These are phyloP conservation scores for Phytophthora litchii DNA, from an alignment of 352 stramenopile genomes.

Conservation along the genomic window DNA sequence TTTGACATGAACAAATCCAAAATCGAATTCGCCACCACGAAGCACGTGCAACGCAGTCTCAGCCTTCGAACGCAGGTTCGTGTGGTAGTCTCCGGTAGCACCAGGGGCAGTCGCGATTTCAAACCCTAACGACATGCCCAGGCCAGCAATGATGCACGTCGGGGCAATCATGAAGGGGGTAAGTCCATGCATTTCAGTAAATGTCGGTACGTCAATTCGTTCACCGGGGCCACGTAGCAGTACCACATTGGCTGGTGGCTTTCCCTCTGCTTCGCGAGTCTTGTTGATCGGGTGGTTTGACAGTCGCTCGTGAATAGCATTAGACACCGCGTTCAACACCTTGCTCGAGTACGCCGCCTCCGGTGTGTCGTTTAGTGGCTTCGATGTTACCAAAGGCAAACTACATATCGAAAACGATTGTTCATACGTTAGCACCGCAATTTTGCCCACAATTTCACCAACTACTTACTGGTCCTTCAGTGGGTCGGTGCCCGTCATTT, in stretches of 20 bases:
- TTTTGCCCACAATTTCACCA: not conserved
- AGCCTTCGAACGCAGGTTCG: constrained; percentile 81
- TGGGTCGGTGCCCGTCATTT: constrained; percentile 88
- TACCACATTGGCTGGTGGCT: constrained; percentile 88
- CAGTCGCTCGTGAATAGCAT: constrained; percentile 66
- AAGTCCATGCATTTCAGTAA: constrained; percentile 81
- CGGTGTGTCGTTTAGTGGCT: constrained; percentile 62
- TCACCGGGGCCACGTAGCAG: constrained; percentile 83
- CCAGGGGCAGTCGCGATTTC: constrained; percentile 72
- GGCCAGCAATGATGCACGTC: constrained; percentile 88
- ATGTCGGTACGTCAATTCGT: constrained; percentile 85
- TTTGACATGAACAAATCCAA: constrained; percentile 88
- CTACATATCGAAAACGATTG: constrained; percentile 34
- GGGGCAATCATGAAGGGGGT: constrained; percentile 89
- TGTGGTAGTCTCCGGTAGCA: constrained; percentile 87
- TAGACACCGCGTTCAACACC: constrained; percentile 80
- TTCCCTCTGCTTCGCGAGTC: constrained; percentile 45
- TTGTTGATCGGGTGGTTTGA: constrained; percentile 82
- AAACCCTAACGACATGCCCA: constrained; percentile 88
- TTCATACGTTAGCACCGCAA: constrained; percentile 6
- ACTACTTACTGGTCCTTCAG: constrained; percentile 83
- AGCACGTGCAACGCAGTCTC: constrained; percentile 70
- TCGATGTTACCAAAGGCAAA: constrained; percentile 64
- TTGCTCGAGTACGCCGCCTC: constrained; percentile 82
- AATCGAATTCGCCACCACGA: constrained; percentile 53